Base-by-base conservation (phyloP, 306 rosid genomes). In the Prunus kanzakura region DNA sequence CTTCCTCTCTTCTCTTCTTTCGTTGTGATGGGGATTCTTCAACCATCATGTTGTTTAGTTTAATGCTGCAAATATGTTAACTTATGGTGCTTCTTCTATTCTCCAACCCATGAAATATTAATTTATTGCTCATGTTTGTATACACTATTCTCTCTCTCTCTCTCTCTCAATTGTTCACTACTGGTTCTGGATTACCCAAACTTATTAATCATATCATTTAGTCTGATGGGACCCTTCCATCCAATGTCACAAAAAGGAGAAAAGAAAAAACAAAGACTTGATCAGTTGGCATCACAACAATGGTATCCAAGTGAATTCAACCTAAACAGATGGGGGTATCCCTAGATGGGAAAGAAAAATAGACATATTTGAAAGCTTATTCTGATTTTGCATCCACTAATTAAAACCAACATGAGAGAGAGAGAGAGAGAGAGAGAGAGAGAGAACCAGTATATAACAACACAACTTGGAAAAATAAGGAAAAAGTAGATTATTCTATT, bases 1-100 rank as follows among this genome's bases (percentile, higher is more conserved):
- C 45, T 43, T 66, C 46, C 76, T 52, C 38, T 52, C 74, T 55
- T 50, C 3, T 12, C 76, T 70, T 27, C 72, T 76, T 29, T 67
- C 41, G 1, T 38, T 38, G 43, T 57, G 82, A 69, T 19, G 63
- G 76, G 71, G 81, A 72, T 85, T 75, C 81, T 73, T 71, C 76
- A 85, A 60, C 79, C 84, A 73, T 60, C 38, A 15, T 63, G 67
- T 63, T 30, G 14, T 63, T 63, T 30, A 30, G 35, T 25, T 22
- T 60, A 58, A 10, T 58, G 23, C 30, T 29, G 15, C 62, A 72
- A 56, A 68, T 14, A 16, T 63, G 10, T 30, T 13, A 30, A 6
- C 45, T 75, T 62, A 10, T 30, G 16, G 54, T 77, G 64, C 71
- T 57, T 73, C 69, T 73, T 87, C 88, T 77, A 23, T 63, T 71